These are phyloP conservation scores for Besnoitia besnoiti DNA, from an alignment of 169 alveolate species.

Conservation along the genomic window DNA sequence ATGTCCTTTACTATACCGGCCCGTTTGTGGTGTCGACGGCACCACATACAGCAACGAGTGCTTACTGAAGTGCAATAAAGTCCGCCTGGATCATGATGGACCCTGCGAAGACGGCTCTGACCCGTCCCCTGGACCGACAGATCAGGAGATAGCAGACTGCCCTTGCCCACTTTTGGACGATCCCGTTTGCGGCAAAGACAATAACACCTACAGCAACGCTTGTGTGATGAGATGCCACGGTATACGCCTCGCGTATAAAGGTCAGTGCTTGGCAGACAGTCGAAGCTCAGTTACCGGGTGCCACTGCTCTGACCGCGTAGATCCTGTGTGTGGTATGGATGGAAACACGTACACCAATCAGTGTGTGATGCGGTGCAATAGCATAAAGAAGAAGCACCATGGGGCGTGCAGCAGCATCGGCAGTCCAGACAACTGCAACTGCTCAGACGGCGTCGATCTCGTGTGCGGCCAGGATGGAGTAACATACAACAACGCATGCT, in stretches of 20 bases:
- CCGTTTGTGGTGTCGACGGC: conserved; percentile 36
- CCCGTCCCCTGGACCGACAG: neutral
- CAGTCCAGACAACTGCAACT: neutral
- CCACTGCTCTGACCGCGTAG: neutral
- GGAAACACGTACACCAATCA: conserved; percentile 46
- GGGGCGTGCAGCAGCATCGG: conserved; percentile 22
- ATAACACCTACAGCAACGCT: conserved; percentile 14
- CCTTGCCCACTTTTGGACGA: conserved; percentile 11
- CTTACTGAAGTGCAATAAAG: conserved; percentile 18
- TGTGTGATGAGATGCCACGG: conserved; percentile 18
- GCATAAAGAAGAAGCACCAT: neutral
- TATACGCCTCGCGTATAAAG: neutral
- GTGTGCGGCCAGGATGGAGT: conserved; percentile 22
- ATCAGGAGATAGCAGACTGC: neutral
- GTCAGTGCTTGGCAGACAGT: neutral
- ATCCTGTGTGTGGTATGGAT: conserved; percentile 55
- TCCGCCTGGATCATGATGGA: neutral
- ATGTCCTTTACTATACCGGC: neutral
- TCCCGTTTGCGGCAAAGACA: conserved; percentile 38
- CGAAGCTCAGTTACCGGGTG: neutral
- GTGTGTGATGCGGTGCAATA: conserved; percentile 15
- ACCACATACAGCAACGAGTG: conserved; percentile 31
- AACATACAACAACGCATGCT: conserved; percentile 11
- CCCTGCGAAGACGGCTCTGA: neutral
- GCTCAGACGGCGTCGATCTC: neutral